Base-by-base conservation (phyloP, 768 basidiomycete species). In the Naganishia vaughanmartiniae region DNA sequence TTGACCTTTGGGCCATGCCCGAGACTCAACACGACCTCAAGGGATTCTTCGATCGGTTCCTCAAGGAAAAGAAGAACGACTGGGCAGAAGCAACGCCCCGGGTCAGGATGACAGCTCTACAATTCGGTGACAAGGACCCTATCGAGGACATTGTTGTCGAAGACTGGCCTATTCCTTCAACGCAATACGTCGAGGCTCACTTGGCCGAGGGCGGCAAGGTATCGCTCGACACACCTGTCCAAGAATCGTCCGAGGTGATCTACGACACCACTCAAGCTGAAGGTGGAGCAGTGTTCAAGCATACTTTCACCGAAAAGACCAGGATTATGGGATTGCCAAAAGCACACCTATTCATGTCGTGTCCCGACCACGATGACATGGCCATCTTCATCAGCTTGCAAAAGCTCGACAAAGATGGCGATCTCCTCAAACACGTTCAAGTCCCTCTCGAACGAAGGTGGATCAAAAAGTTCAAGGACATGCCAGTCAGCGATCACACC, bases 1-100 rank as follows among this genome's bases (percentile, higher is more conserved):
- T 67, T 48, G 70, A 71, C 53, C 67, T 75, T 15, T 73, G 72
- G 70, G 51, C 26, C 21, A 36, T 67, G 28, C 54, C 42, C 0
- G 46, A 72, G 66, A 42, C 56, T 14, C 39, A 66, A 31, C 39
- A 69, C 45, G 74, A 75, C 39, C 57, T 75, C n/a, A 54, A 54
- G 45, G 69, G 46, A 15, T 75, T 75, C 67, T 75, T 68, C 46
- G 72, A 73, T 67, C 70, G 67, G n/a, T 73, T 73, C 72, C 57
- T 71, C 39, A 58, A 54, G 45, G 70, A 66, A 56, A 69, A 73
- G 66, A 46, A 73, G 24, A 75, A 75, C 67, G 72, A 36, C 39
- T 75, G 70, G 30, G 67, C 53, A 28, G 36, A 46, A 36, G 51
- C 68, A 10, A 75, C 74, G 26, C 72, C 74, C 0, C 65, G 56